Evolutionary conservation across 2,329 filamentous ascomycete genomes (phyloP).

Genomic region (Parascedosporium putredinis): DNA sequence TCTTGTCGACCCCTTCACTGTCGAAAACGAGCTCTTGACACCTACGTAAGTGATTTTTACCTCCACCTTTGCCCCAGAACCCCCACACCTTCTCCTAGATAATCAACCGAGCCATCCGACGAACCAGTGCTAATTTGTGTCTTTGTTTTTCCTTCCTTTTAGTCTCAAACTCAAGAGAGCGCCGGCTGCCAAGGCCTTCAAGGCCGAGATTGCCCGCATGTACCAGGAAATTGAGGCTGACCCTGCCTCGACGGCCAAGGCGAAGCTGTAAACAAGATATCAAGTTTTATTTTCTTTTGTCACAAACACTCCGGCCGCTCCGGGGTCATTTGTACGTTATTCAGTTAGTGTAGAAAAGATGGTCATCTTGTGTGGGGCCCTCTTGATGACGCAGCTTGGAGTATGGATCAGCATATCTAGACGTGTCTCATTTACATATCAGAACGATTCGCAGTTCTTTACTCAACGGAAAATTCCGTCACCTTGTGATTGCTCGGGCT

Average conservation of each 20-base stretch:
- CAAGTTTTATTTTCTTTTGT: background rate
- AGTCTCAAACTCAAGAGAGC: slow-evolving; percentile 53
- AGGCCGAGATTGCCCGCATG: slow-evolving; percentile 42
- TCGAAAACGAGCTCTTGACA: slow-evolving; percentile 84
- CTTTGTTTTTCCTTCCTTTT: too few species aligned
- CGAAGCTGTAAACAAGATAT: slow-evolving; percentile 30
- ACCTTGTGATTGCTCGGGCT: too few species aligned
- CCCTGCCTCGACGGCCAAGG: slow-evolving; percentile 21
- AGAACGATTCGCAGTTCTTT: background rate
- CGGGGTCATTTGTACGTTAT: background rate
- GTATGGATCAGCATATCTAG: background rate
- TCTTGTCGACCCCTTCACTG: slow-evolving; percentile 78
- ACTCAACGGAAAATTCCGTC: background rate
- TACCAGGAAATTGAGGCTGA: slow-evolving; percentile 41
- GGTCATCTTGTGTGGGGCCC: background rate
- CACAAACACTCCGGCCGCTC: background rate
- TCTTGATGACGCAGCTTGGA: background rate
- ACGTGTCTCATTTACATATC: background rate
- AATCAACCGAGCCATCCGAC: too few species aligned
- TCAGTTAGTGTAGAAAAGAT: background rate
- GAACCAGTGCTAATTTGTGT: too few species aligned
- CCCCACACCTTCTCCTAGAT: too few species aligned
- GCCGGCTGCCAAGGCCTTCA: slow-evolving; percentile 42
- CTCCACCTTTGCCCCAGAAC: too few species aligned
- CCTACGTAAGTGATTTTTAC: slow-evolving; percentile 62